These are phyloP conservation scores for Stachybotrys echinatus DNA, from an alignment of 2,329 filamentous ascomycete genomes.

Conservation along the genomic window DNA sequence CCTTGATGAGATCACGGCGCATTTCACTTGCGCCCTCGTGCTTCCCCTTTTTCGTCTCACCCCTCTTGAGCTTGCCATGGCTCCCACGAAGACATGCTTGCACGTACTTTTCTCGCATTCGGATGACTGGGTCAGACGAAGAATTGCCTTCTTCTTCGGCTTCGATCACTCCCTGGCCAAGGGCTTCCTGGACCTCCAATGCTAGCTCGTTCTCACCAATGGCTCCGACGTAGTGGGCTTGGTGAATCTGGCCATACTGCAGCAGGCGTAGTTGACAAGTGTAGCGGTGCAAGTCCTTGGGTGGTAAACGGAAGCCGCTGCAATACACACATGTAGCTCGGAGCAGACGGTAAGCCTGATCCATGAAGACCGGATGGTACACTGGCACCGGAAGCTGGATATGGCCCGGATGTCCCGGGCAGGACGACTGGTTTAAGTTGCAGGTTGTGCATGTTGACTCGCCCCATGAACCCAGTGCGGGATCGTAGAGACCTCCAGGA, in stretches of 20 bases:
- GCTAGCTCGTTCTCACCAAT: slow-evolving; percentile 39
- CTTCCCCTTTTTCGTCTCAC: slow-evolving; percentile 57
- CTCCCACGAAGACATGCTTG: slow-evolving; percentile 63
- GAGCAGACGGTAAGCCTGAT: slow-evolving; percentile 80
- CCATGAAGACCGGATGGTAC: slow-evolving; percentile 96
- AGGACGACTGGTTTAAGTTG: slow-evolving; percentile 73
- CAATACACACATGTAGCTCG: slow-evolving; percentile 90
- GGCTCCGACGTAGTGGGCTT: slow-evolving; percentile 55
- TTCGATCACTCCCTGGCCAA: slow-evolving; percentile 46
- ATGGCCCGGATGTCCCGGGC: slow-evolving; percentile 90
- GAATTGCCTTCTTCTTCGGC: slow-evolving; percentile 59
- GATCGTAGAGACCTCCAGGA: slow-evolving; percentile 87
- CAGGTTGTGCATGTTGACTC: slow-evolving; percentile 87
- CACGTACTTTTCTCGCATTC: slow-evolving; percentile 62
- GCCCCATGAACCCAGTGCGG: slow-evolving; percentile 83
- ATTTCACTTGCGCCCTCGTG: slow-evolving; percentile 79
- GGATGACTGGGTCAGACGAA: slow-evolving; percentile 45
- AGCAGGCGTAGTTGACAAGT: slow-evolving; percentile 80
- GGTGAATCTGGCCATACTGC: slow-evolving; percentile 73
- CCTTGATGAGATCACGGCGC: slow-evolving; percentile 70
- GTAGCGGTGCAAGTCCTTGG: slow-evolving; percentile 71
- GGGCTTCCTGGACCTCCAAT: slow-evolving; percentile 20
- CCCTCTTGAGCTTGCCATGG: slow-evolving; percentile 33
- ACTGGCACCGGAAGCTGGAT: slow-evolving; percentile 91
- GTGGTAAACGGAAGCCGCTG: slow-evolving; percentile 75